phyloP scores from a whole-genome alignment of 768 basidiomycete genomes.

The Pulveroboletus sp. region DNA sequence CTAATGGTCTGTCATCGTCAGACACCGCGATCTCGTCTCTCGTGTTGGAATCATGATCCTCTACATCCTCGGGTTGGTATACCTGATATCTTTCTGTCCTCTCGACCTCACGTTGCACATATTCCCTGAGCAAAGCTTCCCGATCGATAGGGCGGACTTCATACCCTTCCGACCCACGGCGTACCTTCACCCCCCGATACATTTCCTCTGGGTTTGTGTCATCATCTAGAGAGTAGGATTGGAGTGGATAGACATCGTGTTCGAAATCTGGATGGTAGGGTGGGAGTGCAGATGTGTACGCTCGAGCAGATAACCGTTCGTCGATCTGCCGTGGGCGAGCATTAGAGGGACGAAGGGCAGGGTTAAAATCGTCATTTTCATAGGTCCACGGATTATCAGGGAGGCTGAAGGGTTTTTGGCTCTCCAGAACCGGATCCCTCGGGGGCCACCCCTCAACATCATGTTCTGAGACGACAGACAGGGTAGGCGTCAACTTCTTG shows the following conservation, averaged over 20 bases:
- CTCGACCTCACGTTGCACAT: slow-evolving; percentile 50
- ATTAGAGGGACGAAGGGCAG: slow-evolving; percentile 63
- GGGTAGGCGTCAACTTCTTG: slow-evolving; percentile 10
- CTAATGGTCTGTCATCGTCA: slow-evolving; percentile 23
- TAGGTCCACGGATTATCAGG: slow-evolving; percentile 82
- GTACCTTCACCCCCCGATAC: slow-evolving; percentile 36
- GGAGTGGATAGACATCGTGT: slow-evolving; percentile 25
- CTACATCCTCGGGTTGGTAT: slow-evolving; percentile 57
- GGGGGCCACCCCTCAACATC: slow-evolving; percentile 65
- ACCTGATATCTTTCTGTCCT: slow-evolving; percentile 59
- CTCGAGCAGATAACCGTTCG: slow-evolving; percentile 24
- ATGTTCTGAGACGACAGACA: slow-evolving; percentile 27
- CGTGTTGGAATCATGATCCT: slow-evolving; percentile 28
- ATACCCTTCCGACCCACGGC: slow-evolving; percentile 79
- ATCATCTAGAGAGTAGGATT: slow-evolving; percentile 13
- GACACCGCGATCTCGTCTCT: slow-evolving; percentile 1
- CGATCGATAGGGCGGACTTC: slow-evolving; percentile 61
- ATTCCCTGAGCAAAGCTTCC: slow-evolving; percentile 58
- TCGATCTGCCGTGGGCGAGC: slow-evolving; percentile 30
- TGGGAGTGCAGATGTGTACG: slow-evolving; percentile 48
- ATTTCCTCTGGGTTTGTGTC: slow-evolving; percentile 31
- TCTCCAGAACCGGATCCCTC: slow-evolving; percentile 45
- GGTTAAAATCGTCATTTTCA: slow-evolving; percentile 72
- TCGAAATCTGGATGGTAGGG: slow-evolving; percentile 76
- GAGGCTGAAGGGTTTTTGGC: slow-evolving; percentile 41